These are phyloP conservation scores for Helicostylum pulchrum DNA, from an alignment of 192 early-diverging fungal genomes.

Conservation along the genomic window DNA sequence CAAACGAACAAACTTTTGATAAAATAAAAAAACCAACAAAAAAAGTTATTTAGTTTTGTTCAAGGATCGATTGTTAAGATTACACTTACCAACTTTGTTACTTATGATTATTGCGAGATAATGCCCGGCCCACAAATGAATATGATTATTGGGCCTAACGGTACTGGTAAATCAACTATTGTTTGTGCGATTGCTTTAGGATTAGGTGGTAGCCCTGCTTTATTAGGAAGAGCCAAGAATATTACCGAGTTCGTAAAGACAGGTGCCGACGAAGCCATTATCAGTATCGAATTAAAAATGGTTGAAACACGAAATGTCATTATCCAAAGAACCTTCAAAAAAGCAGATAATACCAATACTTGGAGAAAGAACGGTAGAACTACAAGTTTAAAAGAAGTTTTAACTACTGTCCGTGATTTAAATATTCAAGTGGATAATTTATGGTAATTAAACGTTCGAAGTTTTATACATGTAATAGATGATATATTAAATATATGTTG, in stretches of 20 bases:
- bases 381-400: neutral
- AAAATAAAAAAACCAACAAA: no score
- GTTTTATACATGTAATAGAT: neutral
- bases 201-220: constrained; percentile 70
- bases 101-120: constrained; percentile 85
- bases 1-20: no score
- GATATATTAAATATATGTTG: neutral
- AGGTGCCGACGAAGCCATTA: constrained; percentile 68
- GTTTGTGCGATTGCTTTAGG: constrained; percentile 97
- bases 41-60: constrained; percentile 37
- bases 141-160: constrained; percentile 97
- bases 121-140: constrained; percentile 91
- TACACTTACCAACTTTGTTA: constrained; percentile 89
- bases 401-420: neutral
- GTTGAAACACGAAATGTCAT: constrained; percentile 33
- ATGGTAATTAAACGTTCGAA: constrained; percentile 54
- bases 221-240: constrained; percentile 84
- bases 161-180: constrained; percentile 93
- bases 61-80: constrained; percentile 74
- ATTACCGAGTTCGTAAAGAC: constrained; percentile 92
- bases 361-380: constrained; percentile 83
- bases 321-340: constrained; percentile 63
- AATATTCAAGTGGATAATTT: constrained; percentile 95
- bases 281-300: constrained; percentile 84
- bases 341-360: constrained; percentile 58